A percentile compares a stretch with the other conserved stretches of the same genome.
These are phyloP conservation scores for Cymbidium sinense DNA, from an alignment of 106 monocot genomes.

Conservation along the genomic window DNA sequence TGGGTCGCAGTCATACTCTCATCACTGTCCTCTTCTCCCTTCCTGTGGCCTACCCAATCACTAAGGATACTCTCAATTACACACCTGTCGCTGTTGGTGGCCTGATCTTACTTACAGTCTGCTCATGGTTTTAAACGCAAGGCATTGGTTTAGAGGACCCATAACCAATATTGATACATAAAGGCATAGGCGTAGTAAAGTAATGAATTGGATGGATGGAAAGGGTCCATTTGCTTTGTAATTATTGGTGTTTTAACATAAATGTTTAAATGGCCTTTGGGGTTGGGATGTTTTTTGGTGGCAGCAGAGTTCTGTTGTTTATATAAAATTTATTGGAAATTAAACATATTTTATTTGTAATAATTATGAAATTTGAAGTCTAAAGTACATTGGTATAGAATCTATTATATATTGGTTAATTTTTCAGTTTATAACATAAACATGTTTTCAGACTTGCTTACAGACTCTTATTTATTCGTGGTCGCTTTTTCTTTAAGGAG, in stretches of 20 bases:
- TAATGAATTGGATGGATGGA: neutral
- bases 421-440: too few species aligned
- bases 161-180: slow-evolving; percentile 42
- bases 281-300: too few species aligned
- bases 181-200: neutral
- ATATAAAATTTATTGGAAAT: too few species aligned
- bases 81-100: slow-evolving; percentile 79
- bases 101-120: slow-evolving; percentile 46
- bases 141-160: slow-evolving; percentile 78
- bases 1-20: slow-evolving; percentile 53
- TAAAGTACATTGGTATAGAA: too few species aligned
- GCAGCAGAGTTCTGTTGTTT: too few species aligned
- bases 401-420: too few species aligned
- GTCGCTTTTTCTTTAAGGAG: too few species aligned
- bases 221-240: neutral
- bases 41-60: slow-evolving; percentile 67
- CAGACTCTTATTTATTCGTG: too few species aligned
- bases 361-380: too few species aligned
- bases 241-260: neutral
- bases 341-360: too few species aligned
- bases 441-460: too few species aligned
- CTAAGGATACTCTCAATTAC: slow-evolving; percentile 73
- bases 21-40: slow-evolving; percentile 82
- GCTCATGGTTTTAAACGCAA: slow-evolving; percentile 54
- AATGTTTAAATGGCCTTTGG: too few species aligned